A percentile compares a stretch with the other conserved stretches of the same genome.
Conservation (phyloP, 371 early-diverging fungal genomes). For the Apophysomyces ossiformis region DNA sequence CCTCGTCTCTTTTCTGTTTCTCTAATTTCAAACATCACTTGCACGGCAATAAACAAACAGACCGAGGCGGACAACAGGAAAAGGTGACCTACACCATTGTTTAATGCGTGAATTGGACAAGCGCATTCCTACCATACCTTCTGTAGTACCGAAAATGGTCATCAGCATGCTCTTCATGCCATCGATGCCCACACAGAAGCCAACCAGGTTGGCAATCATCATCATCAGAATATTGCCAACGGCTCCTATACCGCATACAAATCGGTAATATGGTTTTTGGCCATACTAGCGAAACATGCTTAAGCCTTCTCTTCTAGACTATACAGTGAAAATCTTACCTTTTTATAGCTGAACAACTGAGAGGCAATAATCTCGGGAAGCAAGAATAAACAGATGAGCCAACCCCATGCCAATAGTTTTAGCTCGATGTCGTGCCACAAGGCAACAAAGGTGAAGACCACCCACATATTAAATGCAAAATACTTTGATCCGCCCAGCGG, state of each 20-base stretch:
- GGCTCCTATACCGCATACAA: constrained; percentile 83
- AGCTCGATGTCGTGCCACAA: constrained; percentile 93
- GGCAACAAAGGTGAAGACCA: constrained; percentile 93
- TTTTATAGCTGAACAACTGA: constrained; percentile 58
- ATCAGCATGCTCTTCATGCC: constrained; percentile 74
- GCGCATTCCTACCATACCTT: constrained; percentile 32
- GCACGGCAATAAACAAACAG: constrained; percentile 72
- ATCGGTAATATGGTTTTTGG: constrained; percentile 72
- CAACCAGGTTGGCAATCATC: constrained; percentile 95
- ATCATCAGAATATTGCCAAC: constrained; percentile 88
- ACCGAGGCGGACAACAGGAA: constrained; percentile 57
- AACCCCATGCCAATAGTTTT: constrained; percentile 88
- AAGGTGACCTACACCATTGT: constrained; percentile 33
- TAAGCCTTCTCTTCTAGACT: too few species aligned
- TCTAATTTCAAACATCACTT: constrained; percentile 86
- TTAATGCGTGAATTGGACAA: neutral
- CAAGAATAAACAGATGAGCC: constrained; percentile 88
- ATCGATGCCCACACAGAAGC: constrained; percentile 89
- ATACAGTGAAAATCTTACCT: constrained; percentile 33
- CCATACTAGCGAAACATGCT: constrained; percentile 48
- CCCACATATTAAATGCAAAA: constrained; percentile 72
- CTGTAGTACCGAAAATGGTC: constrained; percentile 45
- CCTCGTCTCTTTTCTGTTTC: constrained; percentile 69
- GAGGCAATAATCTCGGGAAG: constrained; percentile 82
- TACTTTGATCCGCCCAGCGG: constrained; percentile 85